Evolutionary conservation across 2,329 filamentous ascomycete species (phyloP).

Genomic region (Colletotrichum costaricense): DNA sequence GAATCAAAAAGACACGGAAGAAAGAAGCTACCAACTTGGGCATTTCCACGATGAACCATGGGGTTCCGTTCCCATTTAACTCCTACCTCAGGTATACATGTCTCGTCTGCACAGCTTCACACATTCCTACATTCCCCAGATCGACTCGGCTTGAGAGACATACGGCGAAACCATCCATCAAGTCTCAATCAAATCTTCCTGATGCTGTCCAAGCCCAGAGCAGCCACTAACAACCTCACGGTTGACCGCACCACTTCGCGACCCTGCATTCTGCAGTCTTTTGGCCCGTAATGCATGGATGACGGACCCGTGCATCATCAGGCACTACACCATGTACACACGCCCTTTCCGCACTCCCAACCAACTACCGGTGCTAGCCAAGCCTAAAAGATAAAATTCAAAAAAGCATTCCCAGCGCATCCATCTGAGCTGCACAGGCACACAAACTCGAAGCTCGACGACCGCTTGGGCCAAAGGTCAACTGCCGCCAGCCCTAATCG

Average conservation of each 20-base stretch:
- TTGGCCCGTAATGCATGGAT: slow-evolving; percentile 18
- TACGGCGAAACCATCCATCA: slow-evolving; percentile 9
- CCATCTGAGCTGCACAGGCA: not conserved
- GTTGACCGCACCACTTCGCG: slow-evolving; percentile 16
- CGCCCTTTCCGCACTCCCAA: not conserved
- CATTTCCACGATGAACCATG: too few relatives aligned
- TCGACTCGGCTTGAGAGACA: not conserved
- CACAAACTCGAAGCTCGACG: not conserved
- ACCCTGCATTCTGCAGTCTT: slow-evolving; percentile 25
- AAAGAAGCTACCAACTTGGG: too few relatives aligned
- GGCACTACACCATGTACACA: too few relatives aligned
- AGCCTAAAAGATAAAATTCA: too few relatives aligned
- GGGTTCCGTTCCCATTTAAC: too few relatives aligned
- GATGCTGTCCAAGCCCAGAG: not conserved
- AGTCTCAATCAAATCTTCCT: not conserved
- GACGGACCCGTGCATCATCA: not conserved
- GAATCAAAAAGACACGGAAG: too few relatives aligned
- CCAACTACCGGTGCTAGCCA: slow-evolving; percentile 19
- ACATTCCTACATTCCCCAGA: not conserved
- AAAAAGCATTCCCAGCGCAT: not conserved
- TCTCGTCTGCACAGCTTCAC: too few relatives aligned
- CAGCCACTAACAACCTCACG: slow-evolving; percentile 10
- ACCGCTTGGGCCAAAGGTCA: not conserved
- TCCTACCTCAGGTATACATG: too few relatives aligned
- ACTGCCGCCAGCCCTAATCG: not conserved